These are phyloP conservation scores for Cicer bijugum DNA, from an alignment of 306 rosid genomes.

Conservation along the genomic window DNA sequence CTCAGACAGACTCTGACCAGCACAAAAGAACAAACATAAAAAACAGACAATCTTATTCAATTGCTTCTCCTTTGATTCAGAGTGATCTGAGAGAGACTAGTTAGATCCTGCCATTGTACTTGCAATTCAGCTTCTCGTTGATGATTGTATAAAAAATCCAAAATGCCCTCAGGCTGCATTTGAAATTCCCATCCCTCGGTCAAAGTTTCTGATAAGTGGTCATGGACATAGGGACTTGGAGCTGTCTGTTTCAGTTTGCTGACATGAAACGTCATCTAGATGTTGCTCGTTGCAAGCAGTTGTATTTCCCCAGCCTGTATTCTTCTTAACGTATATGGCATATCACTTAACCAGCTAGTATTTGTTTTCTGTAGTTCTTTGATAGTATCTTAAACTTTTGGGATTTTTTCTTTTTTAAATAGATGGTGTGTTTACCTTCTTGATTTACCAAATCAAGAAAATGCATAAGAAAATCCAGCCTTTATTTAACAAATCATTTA, in stretches of 20 bases:
- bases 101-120: background rate
- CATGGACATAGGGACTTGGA: background rate
- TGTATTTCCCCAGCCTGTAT: conserved; percentile 13
- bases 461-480: background rate
- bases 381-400: background rate
- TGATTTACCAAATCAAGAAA: background rate
- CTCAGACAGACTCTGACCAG: conserved; percentile 7
- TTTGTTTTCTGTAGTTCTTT: background rate
- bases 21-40: background rate
- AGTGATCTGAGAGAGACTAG: conserved; percentile 6
- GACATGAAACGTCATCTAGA: background rate
- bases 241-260: background rate
- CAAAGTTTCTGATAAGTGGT: background rate
- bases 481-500: conserved; percentile 31
- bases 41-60: background rate
- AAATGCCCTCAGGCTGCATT: background rate
- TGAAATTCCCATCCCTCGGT: background rate
- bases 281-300: background rate
- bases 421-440: conserved; percentile 5
- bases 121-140: background rate
- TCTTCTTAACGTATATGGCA: conserved; percentile 4
- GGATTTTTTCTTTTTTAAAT: conserved; percentile 7
- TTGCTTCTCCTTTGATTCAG: background rate
- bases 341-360: background rate
- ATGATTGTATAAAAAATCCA: background rate